phyloP scores from a whole-genome alignment of 148 eudicot species.

The Fallopia convolvulus region DNA sequence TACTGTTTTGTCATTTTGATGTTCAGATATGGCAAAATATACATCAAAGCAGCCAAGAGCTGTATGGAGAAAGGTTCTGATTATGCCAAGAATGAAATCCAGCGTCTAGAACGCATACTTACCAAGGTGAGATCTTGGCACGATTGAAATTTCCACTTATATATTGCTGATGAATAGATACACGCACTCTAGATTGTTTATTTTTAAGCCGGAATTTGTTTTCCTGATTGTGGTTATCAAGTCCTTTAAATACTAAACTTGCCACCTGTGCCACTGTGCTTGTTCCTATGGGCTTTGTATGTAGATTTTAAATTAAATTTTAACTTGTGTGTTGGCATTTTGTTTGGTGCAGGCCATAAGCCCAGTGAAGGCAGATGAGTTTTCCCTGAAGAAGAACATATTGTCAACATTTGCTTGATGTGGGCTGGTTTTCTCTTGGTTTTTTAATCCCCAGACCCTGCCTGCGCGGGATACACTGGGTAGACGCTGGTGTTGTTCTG shows the following conservation, averaged over 20 bases:
- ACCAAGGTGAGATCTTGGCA: conserved; percentile 88
- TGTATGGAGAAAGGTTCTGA: conserved; percentile 81
- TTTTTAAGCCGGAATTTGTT: background rate
- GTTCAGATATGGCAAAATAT: conserved; percentile 81
- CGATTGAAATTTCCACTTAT: conserved; percentile 4
- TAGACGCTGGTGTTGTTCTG: too few relatives aligned
- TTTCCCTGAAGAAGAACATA: conserved; percentile 91
- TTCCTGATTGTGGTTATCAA: background rate
- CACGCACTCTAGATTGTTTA: background rate
- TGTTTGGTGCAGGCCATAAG: conserved; percentile 63
- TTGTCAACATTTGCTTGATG: conserved; percentile 47
- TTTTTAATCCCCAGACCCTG: background rate
- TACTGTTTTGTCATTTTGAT: background rate
- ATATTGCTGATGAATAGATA: background rate
- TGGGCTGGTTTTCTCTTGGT: background rate
- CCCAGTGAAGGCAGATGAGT: conserved; percentile 73
- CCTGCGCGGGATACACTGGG: too few relatives aligned
- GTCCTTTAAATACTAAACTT: background rate
- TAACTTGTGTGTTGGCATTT: background rate
- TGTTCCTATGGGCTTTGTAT: background rate
- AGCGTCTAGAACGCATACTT: conserved; percentile 81
- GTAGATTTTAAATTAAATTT: background rate
- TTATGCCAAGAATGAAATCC: conserved; percentile 80
- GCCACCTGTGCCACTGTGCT: background rate
- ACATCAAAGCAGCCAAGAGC: conserved; percentile 79